These are phyloP conservation scores for Aspergillus sclerotiicarbonarius DNA, from an alignment of 495 filamentous ascomycete species.

Conservation along the genomic window DNA sequence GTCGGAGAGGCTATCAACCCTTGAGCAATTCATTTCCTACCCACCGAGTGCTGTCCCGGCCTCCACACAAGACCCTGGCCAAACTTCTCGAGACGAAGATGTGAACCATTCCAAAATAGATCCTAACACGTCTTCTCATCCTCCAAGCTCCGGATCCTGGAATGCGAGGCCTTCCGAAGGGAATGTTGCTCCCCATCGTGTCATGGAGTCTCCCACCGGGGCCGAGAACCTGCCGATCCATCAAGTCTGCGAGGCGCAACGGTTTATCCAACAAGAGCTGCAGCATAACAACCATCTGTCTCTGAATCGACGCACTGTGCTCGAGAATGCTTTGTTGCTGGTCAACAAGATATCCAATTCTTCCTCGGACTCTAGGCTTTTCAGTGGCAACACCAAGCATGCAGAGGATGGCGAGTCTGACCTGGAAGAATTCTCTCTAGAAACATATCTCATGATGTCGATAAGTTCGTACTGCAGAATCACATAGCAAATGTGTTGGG, in stretches of 20 bases:
- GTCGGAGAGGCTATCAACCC: neutral
- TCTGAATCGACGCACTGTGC: neutral
- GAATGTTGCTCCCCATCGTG: neutral
- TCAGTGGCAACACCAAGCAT: neutral
- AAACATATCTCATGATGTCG: conserved; percentile 4
- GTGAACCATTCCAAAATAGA: neutral
- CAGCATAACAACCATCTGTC: neutral
- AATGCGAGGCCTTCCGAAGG: neutral
- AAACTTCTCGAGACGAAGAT: neutral
- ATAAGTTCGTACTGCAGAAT: neutral
- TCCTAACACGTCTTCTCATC: neutral
- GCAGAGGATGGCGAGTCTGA: neutral
- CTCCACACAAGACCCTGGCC: neutral
- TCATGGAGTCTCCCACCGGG: neutral
- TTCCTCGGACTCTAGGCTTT: neutral
- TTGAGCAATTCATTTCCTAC: neutral
- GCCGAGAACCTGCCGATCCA: neutral
- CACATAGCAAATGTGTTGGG: too few species aligned
- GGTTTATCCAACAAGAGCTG: neutral
- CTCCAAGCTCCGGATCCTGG: neutral
- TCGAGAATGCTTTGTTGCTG: neutral
- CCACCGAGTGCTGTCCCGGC: neutral
- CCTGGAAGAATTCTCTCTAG: neutral
- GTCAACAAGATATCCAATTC: neutral
- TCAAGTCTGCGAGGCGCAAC: neutral